Evolutionary conservation across 306 rosid species (phyloP).

Genomic region (Rosa chinensis): DNA sequence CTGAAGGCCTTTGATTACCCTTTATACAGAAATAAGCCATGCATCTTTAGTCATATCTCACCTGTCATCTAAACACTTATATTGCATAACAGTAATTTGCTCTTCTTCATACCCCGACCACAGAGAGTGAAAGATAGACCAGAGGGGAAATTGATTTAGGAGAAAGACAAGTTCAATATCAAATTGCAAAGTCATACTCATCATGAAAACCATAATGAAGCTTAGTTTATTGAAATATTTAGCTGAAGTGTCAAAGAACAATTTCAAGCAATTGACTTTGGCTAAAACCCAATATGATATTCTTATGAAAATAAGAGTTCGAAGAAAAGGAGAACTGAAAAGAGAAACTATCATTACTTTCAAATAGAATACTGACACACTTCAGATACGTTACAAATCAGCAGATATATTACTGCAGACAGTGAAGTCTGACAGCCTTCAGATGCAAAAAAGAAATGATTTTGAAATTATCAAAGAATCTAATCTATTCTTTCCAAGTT

Average conservation of each 20-base stretch:
- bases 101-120: neutral
- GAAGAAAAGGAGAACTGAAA: neutral
- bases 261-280: neutral
- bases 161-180: neutral
- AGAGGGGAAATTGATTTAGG: neutral
- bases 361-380: neutral
- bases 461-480: neutral
- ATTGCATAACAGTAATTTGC: neutral
- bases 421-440: neutral
- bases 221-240: neutral
- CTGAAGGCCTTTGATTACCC: neutral
- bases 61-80: neutral
- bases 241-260: neutral
- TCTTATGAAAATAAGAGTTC: neutral
- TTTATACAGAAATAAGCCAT: neutral
- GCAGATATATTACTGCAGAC: neutral
- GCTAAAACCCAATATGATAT: neutral
- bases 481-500: conserved; percentile 5
- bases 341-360: neutral
- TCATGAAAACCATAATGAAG: neutral
- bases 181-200: neutral
- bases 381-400: neutral
- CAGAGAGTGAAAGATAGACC: neutral
- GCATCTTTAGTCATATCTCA: neutral
- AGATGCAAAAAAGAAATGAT: neutral